Evolutionary conservation across 257 asterid species (phyloP), one percentile per base, ranked within the genome.

Genomic region (Jaltomata sinuosa): DNA sequence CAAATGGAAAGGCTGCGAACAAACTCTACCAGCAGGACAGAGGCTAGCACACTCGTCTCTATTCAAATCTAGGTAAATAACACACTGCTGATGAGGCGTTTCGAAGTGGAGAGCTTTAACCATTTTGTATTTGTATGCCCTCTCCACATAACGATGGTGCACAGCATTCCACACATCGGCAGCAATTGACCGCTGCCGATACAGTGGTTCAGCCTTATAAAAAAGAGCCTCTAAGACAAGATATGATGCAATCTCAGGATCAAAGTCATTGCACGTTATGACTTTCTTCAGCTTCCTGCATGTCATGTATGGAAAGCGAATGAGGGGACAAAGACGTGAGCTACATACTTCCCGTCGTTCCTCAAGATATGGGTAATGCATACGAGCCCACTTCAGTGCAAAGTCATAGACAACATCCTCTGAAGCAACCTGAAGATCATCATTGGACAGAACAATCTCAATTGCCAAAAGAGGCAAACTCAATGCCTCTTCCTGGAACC

Each of bases 271-370:
- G 90, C 95, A 91, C 1, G 83, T 87, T 50, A 94, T 84, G 88
- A 93, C 92, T 86, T 93, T 94, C 85, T 81, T 96, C 68, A 96
- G 94, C 91, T 94, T 93, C 84, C 94, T 86, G 92, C 96, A 89
- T 34, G 94, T 87, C 98, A 96, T 94, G 91, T 89, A 90, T 32
- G 99, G 98, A 84, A 96, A 96, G 71, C 98, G 98, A 71, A 96
- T 87, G 54, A 89, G 85, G 22, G 90, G 93, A 68, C 89, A 90
- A 12, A 96, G 94, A 50, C 89, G 94, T 2, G 90, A 85, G 91
- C 88, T 91, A 68, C 93, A 52, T 45, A 94, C 87, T 64, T 93
- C 91, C 34, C 92, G 91, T 18, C 98, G 88, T 34, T 92, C 97
- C 22, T 94, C 98, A 42, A 87, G 65, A 72, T 85, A 91, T 2